These are phyloP conservation scores for Lenwebbia sp. DNA, from an alignment of 345 rosid species.

Conservation along the genomic window DNA sequence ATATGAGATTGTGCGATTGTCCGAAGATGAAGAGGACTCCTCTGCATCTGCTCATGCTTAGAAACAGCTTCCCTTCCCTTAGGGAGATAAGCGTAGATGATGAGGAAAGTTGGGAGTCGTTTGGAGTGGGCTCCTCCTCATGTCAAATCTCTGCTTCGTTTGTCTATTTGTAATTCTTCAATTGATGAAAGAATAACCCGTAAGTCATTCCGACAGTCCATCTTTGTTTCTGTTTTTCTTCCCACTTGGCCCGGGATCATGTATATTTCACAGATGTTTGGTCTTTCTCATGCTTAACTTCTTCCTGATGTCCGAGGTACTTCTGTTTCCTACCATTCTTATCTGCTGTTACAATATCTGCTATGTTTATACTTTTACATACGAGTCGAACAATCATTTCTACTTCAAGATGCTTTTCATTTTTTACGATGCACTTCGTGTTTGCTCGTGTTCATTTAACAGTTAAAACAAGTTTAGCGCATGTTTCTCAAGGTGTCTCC, in stretches of 20 bases:
- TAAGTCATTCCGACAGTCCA: not conserved
- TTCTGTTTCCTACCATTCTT: not conserved
- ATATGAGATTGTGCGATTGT: not conserved
- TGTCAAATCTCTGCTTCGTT: not conserved
- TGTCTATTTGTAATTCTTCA: conserved; percentile 1
- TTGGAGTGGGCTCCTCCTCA: not conserved
- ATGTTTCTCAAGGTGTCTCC: not conserved
- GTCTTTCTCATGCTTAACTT: not conserved
- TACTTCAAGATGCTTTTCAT: not conserved
- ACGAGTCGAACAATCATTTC: not conserved
- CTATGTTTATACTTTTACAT: not conserved
- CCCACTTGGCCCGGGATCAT: no score
- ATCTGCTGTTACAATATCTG: not conserved
- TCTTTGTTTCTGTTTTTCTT: not conserved
- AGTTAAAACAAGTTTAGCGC: not conserved
- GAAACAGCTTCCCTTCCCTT: not conserved
- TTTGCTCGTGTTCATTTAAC: not conserved
- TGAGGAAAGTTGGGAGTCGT: not conserved
- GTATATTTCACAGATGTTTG: no score
- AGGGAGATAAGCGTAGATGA: not conserved
- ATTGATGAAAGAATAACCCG: not conserved
- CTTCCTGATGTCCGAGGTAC: not conserved
- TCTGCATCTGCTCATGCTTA: not conserved
- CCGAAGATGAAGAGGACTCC: not conserved
- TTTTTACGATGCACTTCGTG: not conserved